phyloP scores from a whole-genome alignment of 208 protist genomes.

The Naegleria gruberi region DNA sequence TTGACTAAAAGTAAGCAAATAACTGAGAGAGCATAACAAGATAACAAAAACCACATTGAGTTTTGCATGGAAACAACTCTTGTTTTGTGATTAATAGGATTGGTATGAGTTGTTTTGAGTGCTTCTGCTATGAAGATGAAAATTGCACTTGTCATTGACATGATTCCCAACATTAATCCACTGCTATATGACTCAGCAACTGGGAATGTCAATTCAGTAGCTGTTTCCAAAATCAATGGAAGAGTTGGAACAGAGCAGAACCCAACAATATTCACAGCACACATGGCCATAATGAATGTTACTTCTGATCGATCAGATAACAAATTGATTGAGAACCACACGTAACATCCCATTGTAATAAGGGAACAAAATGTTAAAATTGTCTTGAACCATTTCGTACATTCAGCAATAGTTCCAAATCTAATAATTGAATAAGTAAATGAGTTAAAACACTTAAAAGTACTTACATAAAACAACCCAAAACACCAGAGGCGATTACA shows the following conservation, averaged over 20 bases:
- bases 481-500: no score
- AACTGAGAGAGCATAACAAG: no score
- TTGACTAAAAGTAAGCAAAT: no score
- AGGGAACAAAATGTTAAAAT: not conserved
- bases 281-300: not conserved
- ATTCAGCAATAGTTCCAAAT: not conserved
- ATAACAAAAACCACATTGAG: no score
- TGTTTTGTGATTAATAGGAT: no score
- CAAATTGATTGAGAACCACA: not conserved
- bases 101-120: no score
- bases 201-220: not conserved
- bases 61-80: no score
- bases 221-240: not conserved
- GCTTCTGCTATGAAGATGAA: not conserved
- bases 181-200: not conserved
- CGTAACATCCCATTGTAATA: not conserved
- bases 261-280: not conserved
- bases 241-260: not conserved
- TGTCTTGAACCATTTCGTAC: not conserved
- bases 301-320: not conserved
- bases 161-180: not conserved
- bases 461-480: no score
- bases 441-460: no score
- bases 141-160: not conserved
- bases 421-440: no score